Base-by-base conservation (phyloP, 1,139 yeast genomes). In the Blastobotrys aristatus region DNA sequence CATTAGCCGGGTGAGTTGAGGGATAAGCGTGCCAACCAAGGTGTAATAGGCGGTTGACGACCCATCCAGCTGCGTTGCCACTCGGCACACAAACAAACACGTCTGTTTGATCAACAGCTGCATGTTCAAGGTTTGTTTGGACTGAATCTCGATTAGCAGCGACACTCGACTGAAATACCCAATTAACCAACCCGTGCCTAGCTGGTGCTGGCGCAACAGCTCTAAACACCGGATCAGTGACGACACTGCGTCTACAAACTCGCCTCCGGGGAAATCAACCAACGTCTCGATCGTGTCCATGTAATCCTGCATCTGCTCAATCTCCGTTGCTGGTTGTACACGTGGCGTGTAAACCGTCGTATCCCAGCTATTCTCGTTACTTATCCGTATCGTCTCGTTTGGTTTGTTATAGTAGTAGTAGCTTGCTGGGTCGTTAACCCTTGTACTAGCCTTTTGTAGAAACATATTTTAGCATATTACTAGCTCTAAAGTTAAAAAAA, bases 81-180 rank as follows among this genome's bases (percentile, higher is more conserved):
- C 36, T 10, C 26, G 32, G 22, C 41, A 36, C 7, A 21, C 4
- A 37, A 37, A 43, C 20, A 35, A 31, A 27, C 46, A 43, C 13
- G 41, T 43, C 30, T 43, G 46, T 29, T 30, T 36, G 16, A 35
- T 3, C n/a, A 43, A 30, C 27, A 42, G 27, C n/a, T 21, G 16
- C 20, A 6, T 5, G 26, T 42, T 27, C 17, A 2, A 24, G 5
- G 17, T 5, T 17, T 34, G n/a, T 3, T 8, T 37, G 14, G 18
- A 4, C 22, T 8, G 2, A 11, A 14, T 6, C 13, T 2, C 16
- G 18, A 42, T 20, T 11, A 42, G 14, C 7, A 7, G 10, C 13
- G 31, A 26, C n/a, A 43, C 18, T 36, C 46, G 14, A 21, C 26
- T 30, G 35, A 43, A 27, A 37, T 36, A 43, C 21, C 36, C 36